A percentile compares a stretch with the other conserved stretches of the same genome.
Evolutionary conservation across 176 grass and related monocot species (phyloP).

Genomic region (Olyra latifolia): DNA sequence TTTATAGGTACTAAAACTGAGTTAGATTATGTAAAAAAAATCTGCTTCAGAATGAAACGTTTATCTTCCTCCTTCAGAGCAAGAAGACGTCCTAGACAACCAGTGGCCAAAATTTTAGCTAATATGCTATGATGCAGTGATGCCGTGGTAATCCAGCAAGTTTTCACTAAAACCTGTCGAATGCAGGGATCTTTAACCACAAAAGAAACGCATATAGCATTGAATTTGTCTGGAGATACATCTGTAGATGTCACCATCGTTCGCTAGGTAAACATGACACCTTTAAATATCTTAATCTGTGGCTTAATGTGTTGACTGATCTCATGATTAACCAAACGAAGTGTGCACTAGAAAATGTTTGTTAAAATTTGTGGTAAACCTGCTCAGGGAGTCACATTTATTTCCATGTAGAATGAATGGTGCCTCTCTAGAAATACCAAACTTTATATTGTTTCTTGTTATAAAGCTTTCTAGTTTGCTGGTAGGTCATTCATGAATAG

Average conservation of each 20-base stretch:
- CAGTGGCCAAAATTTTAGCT: neutral
- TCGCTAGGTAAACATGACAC: neutral
- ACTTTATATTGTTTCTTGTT: no score
- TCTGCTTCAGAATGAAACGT: neutral
- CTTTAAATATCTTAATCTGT: no score
- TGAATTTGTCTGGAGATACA: neutral
- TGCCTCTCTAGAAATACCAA: neutral
- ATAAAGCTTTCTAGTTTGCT: neutral
- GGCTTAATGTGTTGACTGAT: neutral
- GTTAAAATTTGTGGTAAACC: neutral
- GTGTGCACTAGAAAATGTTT: neutral
- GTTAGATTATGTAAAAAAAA: neutral
- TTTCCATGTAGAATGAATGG: neutral
- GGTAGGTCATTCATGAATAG: neutral
- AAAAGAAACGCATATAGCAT: neutral
- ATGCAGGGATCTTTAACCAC: neutral
- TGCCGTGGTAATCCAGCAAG: neutral
- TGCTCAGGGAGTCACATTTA: neutral
- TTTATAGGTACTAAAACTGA: neutral
- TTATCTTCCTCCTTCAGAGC: neutral
- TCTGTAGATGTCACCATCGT: neutral
- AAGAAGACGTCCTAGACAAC: neutral
- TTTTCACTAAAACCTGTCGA: neutral
- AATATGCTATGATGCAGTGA: neutral
- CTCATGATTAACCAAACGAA: neutral